A percentile compares a stretch with the other conserved stretches of the same genome.
These are phyloP conservation scores for Alloascoidea hylecoeti DNA, from an alignment of 805 yeast species.

Conservation along the genomic window DNA sequence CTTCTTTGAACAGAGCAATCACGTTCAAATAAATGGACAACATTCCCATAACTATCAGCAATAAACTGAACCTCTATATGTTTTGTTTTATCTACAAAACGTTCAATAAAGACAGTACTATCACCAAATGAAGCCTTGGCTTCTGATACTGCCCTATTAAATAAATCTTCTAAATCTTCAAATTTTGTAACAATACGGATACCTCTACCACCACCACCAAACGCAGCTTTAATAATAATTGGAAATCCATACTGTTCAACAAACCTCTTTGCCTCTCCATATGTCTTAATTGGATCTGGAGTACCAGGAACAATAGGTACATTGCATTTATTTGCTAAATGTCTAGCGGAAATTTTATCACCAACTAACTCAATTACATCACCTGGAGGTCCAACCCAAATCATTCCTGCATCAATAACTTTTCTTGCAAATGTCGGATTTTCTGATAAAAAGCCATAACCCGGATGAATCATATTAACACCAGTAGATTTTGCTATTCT, in stretches of 20 bases:
- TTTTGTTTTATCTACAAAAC: conserved; percentile 90
- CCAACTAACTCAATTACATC: conserved; percentile 88
- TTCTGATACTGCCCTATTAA: conserved; percentile 86
- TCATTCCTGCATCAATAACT: conserved; percentile 81
- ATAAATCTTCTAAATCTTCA: conserved; percentile 84
- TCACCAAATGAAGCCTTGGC: conserved; percentile 95
- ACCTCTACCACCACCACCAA: conserved; percentile 99
- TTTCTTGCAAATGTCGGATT: conserved; percentile 88
- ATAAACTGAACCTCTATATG: conserved; percentile 95
- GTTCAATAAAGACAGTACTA: conserved; percentile 95
- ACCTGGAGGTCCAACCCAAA: conserved; percentile 92
- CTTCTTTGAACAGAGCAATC: conserved; percentile 99
- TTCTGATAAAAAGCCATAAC: conserved; percentile 84
- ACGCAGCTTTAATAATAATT: conserved; percentile 96
- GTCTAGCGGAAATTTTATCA: conserved; percentile 92
- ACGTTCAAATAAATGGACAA: conserved; percentile 89
- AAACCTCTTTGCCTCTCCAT: conserved; percentile 66
- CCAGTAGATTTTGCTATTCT: conserved; percentile 64
- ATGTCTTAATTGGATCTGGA: conserved; percentile 83
- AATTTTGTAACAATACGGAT: conserved; percentile 98
- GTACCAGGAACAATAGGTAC: conserved; percentile 98
- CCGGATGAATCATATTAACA: conserved; percentile 86
- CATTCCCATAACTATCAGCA: conserved; percentile 91
- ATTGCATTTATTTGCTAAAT: conserved; percentile 60
- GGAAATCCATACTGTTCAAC: conserved; percentile 85